phyloP scores from a whole-genome alignment of 148 eudicot genomes.

The Chenopodium album region DNA sequence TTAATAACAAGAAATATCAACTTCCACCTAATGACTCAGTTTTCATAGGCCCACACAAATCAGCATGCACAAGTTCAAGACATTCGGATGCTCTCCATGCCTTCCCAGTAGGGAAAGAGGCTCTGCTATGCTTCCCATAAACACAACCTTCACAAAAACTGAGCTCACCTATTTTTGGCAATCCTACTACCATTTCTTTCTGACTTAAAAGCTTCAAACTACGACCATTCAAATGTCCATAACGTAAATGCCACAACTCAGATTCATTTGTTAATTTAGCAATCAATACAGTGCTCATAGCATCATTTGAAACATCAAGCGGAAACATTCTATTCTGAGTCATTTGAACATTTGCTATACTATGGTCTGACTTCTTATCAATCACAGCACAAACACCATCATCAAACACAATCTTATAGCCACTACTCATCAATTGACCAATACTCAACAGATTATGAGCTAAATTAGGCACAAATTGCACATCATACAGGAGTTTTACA shows the following conservation, averaged over 20 bases:
- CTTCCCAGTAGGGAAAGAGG: not conserved
- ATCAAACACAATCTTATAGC: no score
- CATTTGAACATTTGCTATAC: no score
- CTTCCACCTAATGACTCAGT: not conserved
- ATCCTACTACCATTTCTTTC: not conserved
- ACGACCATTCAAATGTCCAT: slow-evolving; percentile 12
- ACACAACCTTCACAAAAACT: slow-evolving; percentile 13
- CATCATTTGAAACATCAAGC: no score
- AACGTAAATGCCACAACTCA: slow-evolving; percentile 26
- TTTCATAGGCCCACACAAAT: no score
- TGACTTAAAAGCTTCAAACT: slow-evolving; percentile 11
- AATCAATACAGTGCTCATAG: not conserved
- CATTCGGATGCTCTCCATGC: not conserved
- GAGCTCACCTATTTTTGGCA: slow-evolving; percentile 9
- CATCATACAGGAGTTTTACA: no score
- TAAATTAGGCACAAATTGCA: no score
- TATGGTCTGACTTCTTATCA: no score
- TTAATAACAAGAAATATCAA: not conserved
- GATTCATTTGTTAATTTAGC: not conserved
- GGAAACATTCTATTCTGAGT: no score
- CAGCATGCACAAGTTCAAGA: no score
- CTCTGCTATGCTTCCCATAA: not conserved
- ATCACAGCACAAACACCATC: no score
- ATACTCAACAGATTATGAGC: no score
- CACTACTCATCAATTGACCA: no score